Base-by-base conservation (phyloP, 2,329 filamentous ascomycete genomes). In the Penicillium griseofulvum region DNA sequence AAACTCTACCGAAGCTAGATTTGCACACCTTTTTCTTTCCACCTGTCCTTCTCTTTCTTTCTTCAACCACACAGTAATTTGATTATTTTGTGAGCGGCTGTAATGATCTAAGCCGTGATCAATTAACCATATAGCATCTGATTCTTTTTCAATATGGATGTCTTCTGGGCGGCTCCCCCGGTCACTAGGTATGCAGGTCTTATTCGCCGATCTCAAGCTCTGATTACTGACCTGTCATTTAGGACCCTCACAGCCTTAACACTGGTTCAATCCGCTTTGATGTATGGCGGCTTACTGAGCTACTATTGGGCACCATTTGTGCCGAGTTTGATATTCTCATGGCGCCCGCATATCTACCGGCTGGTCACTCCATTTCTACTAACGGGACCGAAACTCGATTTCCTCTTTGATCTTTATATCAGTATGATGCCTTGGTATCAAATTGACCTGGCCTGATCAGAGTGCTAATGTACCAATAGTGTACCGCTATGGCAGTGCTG, bases 361-460 rank as follows among this genome's bases (percentile, higher is more conserved):
- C 60, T 84, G 12, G 70, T 81, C 53, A 82, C 83, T 2, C 73
- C 81, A 11, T 87, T 87, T 70, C 71, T 85, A 56, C 74, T 87
- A 59, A 86, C 83, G 9, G 80, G 81, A 47, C 74, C 76, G 11
- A 73, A 76, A 86, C 58, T 73, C 76, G 22, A 22, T 45, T 84
- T 91, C 62, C 68, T 91, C 52, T 78, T 91, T 69, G 88, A 92
- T 71, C 86, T 89, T 41, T 91, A 90, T 76, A 88, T 90, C 67
- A 71, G 83, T 86, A 78, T 66, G 81, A 61, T 58, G 48, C 52
- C 41, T 63, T 45, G 42, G 47, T 55, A 55, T 58, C 55, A 57
- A 50, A 54, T 57, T 56, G 55, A 57, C 24, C 43, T 52, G 33
- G 34, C 37, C 56, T 64, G 58, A 65, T 54, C 52, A 53, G 45